A percentile compares a stretch with the other conserved stretches of the same genome.
Evolutionary conservation across 2,329 filamentous ascomycete species (phyloP).

Genomic region (Fusarium nematophilum): DNA sequence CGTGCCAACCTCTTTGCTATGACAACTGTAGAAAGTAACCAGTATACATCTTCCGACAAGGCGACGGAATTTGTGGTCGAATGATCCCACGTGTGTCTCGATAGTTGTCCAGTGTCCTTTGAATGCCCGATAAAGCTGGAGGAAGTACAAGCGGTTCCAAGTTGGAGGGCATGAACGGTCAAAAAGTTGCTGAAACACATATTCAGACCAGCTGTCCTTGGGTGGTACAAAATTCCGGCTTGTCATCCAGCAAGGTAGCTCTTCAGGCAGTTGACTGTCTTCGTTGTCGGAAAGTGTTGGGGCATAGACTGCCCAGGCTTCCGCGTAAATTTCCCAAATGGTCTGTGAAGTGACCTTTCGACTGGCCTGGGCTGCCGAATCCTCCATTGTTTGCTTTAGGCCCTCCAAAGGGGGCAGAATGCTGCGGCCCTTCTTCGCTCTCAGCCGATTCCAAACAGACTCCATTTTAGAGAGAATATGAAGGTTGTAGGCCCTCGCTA

Average conservation of each 20-base stretch:
- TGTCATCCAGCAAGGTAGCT: conserved; percentile 1
- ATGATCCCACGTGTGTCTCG: not conserved
- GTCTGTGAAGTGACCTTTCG: conserved; percentile 2
- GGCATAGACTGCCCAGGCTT: conserved; percentile 1
- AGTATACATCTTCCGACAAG: not conserved
- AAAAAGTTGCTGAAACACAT: not conserved
- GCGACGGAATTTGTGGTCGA: not conserved
- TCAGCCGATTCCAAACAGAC: not conserved
- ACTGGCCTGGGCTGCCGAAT: not conserved
- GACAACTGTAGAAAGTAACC: not conserved
- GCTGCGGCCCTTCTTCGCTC: no score
- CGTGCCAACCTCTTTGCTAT: not conserved
- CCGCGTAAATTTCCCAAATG: conserved; percentile 3
- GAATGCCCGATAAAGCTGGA: not conserved
- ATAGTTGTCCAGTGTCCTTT: not conserved
- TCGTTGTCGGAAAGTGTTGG: not conserved
- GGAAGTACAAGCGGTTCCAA: not conserved
- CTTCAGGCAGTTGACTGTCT: not conserved
- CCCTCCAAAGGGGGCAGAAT: no score
- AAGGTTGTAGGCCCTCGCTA: conserved; percentile 1
- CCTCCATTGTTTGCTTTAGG: not conserved
- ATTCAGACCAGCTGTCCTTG: not conserved
- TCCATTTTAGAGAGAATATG: conserved; percentile 6
- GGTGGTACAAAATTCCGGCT: not conserved
- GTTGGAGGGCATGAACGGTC: not conserved